Evolutionary conservation across 768 basidiomycete genomes (phyloP).

Genomic region (Pleurotus eryngii): DNA sequence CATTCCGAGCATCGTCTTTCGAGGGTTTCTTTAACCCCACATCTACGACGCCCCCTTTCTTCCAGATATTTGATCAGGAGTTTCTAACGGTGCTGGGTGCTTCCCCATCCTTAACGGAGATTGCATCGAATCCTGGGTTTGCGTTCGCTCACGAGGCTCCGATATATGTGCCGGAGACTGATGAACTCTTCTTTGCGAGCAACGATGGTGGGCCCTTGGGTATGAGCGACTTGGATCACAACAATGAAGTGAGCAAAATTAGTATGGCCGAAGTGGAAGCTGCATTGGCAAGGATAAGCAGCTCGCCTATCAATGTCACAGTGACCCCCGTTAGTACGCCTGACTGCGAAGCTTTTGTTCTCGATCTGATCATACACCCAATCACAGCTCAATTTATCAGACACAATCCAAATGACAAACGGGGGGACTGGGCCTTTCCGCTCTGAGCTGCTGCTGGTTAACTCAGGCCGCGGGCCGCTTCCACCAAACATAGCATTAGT

Average conservation of each 20-base stretch:
- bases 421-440: slow-evolving; percentile 64
- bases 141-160: slow-evolving; percentile 82
- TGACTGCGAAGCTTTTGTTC: background rate
- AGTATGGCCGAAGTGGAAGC: slow-evolving; percentile 51
- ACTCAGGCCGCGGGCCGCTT: slow-evolving; percentile 59
- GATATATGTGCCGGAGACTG: slow-evolving; percentile 60
- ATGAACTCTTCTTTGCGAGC: slow-evolving; percentile 71
- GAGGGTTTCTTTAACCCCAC: slow-evolving; percentile 57
- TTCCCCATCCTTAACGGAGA: slow-evolving; percentile 51
- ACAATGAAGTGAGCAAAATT: slow-evolving; percentile 62
- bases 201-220: slow-evolving; percentile 66
- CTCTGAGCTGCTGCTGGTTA: slow-evolving; percentile 56
- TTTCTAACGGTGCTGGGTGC: slow-evolving; percentile 61
- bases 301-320: slow-evolving; percentile 43
- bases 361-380: background rate
- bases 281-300: slow-evolving; percentile 33
- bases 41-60: slow-evolving; percentile 53
- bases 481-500: slow-evolving; percentile 65
- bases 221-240: slow-evolving; percentile 59
- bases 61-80: slow-evolving; percentile 46
- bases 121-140: slow-evolving; percentile 59
- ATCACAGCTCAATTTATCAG: slow-evolving; percentile 52
- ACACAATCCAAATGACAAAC: slow-evolving; percentile 66
- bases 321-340: slow-evolving; percentile 35
- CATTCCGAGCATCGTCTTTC: slow-evolving; percentile 36